Base-by-base conservation (phyloP, 169 alveolate genomes). In the Cryptosporidium baileyi region DNA sequence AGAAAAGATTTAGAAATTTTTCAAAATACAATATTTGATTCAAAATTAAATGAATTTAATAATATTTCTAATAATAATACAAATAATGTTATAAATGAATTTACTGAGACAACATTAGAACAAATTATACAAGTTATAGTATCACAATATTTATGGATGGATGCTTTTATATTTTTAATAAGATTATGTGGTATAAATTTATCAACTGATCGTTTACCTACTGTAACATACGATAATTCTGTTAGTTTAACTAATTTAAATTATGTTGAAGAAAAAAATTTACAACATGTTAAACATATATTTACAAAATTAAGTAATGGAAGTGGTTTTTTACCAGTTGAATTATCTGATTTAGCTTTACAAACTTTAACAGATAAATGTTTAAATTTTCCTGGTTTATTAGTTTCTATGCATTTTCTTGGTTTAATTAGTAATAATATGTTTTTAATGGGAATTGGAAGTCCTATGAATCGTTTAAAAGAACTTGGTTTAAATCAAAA, bases 241-340 rank as follows among this genome's bases (percentile, higher is more conserved):
- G 63, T 51, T 17, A 47, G 63, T 8, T 19, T 47, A 2, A 47
- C 81, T 9, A 65, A 65, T 11, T 40, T 45, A 8, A 65, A 51
- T 36, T 65, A 65, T 30, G 30, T 65, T 17, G 81, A 65, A 19
- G 80, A 45, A 1, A 80, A 82, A 43, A 89, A 89, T 44, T 26
- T 82, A 45, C 57, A 57, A 41, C 82, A 81, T 47, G 63, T 63
- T 1, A 60, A 80, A n/a, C 52, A 65, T 19, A 82, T 89, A 11
- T 89, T 89, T 41, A 67, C 89, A 30, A 89, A 89, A 44, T 49
- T 89, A 26, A 82, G 91, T 28, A 88, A 88, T 47, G 67, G 51
- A 17, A 67, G 90, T 6, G 91, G 91, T 1, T 90, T 90, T 59
- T 60, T 90, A 26, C 91, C 93, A 0, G 82, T 90, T 2, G 91